A percentile compares a stretch with the other conserved stretches of the same genome.
phyloP scores from a whole-genome alignment of 192 early-diverging fungal genomes.

The Anaeromyces robustus region DNA sequence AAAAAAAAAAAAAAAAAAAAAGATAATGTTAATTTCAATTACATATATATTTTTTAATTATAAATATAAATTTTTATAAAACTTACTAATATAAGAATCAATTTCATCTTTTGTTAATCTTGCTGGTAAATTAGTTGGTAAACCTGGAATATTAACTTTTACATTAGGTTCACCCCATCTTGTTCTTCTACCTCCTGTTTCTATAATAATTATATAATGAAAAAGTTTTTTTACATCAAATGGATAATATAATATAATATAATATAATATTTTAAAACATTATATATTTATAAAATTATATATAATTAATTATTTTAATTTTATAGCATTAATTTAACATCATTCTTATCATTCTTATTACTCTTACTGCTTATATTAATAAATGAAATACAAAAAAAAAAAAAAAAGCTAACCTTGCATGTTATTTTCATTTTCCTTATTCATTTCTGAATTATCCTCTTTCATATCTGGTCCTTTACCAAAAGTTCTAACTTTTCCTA shows the following conservation, averaged over 20 bases:
- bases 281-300: too few species aligned
- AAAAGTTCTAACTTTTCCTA: not conserved
- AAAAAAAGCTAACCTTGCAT: not conserved
- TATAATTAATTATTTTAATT: too few species aligned
- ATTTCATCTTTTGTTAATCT: constrained; percentile 63
- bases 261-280: too few species aligned
- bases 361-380: too few species aligned
- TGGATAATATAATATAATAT: too few species aligned
- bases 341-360: too few species aligned
- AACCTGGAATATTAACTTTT: constrained; percentile 55
- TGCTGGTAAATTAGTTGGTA: constrained; percentile 62
- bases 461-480: not conserved
- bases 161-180: constrained; percentile 76
- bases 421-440: not conserved
- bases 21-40: not conserved
- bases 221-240: too few species aligned
- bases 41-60: not conserved
- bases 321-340: too few species aligned
- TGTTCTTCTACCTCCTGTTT: constrained; percentile 26
- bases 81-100: constrained; percentile 56
- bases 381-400: too few species aligned
- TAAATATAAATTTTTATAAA: too few species aligned
- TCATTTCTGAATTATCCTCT: not conserved
- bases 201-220: too few species aligned
- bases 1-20: not conserved